Conservation (phyloP, 371 early-diverging fungal species). For the Aphelidium insulamus region DNA sequence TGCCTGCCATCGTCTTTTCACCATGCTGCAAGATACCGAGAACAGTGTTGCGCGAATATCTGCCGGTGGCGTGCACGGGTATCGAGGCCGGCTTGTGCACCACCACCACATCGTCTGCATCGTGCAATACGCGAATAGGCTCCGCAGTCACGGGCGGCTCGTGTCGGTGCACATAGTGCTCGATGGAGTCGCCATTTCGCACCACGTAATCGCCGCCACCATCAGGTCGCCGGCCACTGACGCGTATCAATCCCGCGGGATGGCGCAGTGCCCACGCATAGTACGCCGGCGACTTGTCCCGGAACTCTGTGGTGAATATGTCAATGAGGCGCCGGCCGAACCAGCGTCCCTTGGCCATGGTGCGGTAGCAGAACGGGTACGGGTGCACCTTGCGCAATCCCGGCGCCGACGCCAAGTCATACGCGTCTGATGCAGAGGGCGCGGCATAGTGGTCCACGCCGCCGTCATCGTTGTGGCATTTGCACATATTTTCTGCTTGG, state of each 20-base stretch:
- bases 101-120: constrained; percentile 40
- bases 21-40: constrained; percentile 42
- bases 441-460: too few species aligned
- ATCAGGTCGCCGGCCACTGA: constrained; percentile 20
- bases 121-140: constrained; percentile 25
- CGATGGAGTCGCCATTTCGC: constrained; percentile 42
- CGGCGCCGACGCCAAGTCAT: too few species aligned
- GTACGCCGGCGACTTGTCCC: constrained; percentile 50
- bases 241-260: constrained; percentile 49
- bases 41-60: constrained; percentile 61
- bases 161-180: constrained; percentile 72
- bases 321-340: constrained; percentile 40
- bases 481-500: too few species aligned
- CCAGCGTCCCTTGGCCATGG: constrained; percentile 85
- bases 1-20: too few species aligned
- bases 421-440: too few species aligned
- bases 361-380: constrained; percentile 51
- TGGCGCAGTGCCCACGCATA: constrained; percentile 52
- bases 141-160: constrained; percentile 69
- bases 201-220: constrained; percentile 19
- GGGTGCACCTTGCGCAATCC: constrained; percentile 59
- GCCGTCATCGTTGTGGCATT: too few species aligned
- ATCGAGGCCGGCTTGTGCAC: constrained; percentile 76
- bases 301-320: constrained; percentile 61
- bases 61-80: constrained; percentile 62